phyloP scores from a whole-genome alignment of 495 filamentous ascomycete genomes.

The Neurospora africana region DNA sequence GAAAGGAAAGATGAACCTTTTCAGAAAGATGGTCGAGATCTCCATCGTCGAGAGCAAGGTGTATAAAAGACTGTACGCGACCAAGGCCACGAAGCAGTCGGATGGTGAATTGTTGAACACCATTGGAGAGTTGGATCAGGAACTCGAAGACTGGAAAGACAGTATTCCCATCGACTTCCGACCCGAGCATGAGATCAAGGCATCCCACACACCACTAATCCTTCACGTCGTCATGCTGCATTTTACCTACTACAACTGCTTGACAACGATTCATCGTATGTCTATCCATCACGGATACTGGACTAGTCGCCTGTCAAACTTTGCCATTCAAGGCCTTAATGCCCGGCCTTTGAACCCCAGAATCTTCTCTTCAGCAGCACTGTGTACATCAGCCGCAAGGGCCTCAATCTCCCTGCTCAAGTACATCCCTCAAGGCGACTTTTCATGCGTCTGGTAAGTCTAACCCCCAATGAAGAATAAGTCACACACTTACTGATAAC shows the following conservation, averaged over 20 bases:
- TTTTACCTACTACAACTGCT: slow-evolving; percentile 94
- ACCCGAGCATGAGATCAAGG: slow-evolving; percentile 89
- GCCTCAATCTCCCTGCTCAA: slow-evolving; percentile 89
- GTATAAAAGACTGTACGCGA: slow-evolving; percentile 88
- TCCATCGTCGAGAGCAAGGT: slow-evolving; percentile 86
- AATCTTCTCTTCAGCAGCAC: slow-evolving; percentile 84
- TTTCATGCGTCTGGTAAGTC: slow-evolving; percentile 86
- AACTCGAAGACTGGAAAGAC: slow-evolving; percentile 95
- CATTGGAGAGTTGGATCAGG: slow-evolving; percentile 87
- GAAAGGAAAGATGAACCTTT: slow-evolving; percentile 89
- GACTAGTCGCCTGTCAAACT: slow-evolving; percentile 91
- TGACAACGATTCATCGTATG: slow-evolving; percentile 98
- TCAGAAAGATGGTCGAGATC: slow-evolving; percentile 83
- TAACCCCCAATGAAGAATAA: background rate
- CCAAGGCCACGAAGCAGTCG: slow-evolving; percentile 81
- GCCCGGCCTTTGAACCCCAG: slow-evolving; percentile 82
- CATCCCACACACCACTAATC: slow-evolving; percentile 77
- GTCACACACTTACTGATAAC: slow-evolving; percentile 12
- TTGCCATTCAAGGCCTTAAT: slow-evolving; percentile 87
- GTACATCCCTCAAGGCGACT: slow-evolving; percentile 92
- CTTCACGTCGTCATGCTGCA: slow-evolving; percentile 88
- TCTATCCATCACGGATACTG: slow-evolving; percentile 97
- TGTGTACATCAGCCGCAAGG: slow-evolving; percentile 85
- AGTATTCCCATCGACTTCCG: slow-evolving; percentile 86
- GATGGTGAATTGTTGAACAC: slow-evolving; percentile 92